Conservation (phyloP, 140 eudicot species). For the Ambrosia hybrid region DNA sequence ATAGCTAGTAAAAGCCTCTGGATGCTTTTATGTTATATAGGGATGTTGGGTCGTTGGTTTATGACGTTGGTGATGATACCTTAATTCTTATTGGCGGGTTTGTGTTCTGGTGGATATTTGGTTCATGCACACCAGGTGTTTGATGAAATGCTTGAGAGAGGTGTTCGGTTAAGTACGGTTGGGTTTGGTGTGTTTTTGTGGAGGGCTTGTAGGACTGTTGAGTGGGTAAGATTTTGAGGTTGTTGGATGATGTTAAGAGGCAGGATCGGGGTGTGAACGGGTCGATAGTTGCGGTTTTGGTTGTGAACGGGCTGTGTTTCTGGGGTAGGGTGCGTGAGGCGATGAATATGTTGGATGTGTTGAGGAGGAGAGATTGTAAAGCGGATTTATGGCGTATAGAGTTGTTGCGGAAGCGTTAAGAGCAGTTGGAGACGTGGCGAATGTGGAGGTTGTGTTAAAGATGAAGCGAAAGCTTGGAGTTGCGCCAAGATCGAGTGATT, state of each 20-base stretch:
- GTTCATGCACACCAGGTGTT: slow-evolving; percentile 53
- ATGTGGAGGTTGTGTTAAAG: slow-evolving; percentile 59
- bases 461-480: slow-evolving; percentile 88
- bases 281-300: slow-evolving; percentile 71
- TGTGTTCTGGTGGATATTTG: slow-evolving; percentile 45
- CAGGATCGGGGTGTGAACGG: slow-evolving; percentile 48
- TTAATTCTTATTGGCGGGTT: slow-evolving; percentile 60
- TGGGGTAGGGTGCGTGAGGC: slow-evolving; percentile 53
- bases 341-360: slow-evolving; percentile 44
- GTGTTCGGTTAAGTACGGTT: slow-evolving; percentile 58
- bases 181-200: slow-evolving; percentile 83
- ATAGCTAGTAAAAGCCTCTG: slow-evolving; percentile 38
- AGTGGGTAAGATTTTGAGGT: slow-evolving; percentile 38
- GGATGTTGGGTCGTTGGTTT: slow-evolving; percentile 23
- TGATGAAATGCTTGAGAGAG: slow-evolving; percentile 63
- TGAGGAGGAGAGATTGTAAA: slow-evolving; percentile 65
- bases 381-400: slow-evolving; percentile 93
- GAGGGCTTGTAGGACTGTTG: slow-evolving; percentile 48
- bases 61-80: slow-evolving; percentile 46
- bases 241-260: slow-evolving; percentile 48
- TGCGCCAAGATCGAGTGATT: slow-evolving; percentile 73
- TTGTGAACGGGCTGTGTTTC: slow-evolving; percentile 78
- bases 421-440: slow-evolving; percentile 47
- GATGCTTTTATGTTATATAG: slow-evolving; percentile 51
- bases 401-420: slow-evolving; percentile 63